A percentile compares a stretch with the other conserved stretches of the same genome.
Evolutionary conservation across 73 alveolate genomes (phyloP).

Genomic region (Stentor coeruleus): DNA sequence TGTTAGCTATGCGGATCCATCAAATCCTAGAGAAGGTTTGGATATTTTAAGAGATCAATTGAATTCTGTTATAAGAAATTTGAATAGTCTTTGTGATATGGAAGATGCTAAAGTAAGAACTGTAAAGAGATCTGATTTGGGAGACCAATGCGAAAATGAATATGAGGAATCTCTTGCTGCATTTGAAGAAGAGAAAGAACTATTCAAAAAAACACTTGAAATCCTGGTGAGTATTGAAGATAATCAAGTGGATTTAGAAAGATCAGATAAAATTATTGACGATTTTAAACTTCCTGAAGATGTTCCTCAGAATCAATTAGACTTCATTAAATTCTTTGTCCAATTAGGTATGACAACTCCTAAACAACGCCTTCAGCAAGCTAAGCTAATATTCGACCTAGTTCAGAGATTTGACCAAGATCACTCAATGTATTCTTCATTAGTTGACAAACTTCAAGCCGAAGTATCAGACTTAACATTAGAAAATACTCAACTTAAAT

Average conservation of each 20-base stretch:
- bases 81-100: neutral
- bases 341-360: neutral
- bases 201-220: neutral
- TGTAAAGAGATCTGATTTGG: neutral
- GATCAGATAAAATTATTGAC: neutral
- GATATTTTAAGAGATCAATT: constrained; percentile 5
- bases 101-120: constrained; percentile 8
- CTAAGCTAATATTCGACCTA: neutral
- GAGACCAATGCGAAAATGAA: neutral
- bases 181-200: neutral
- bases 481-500: neutral
- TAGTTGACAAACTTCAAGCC: neutral
- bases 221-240: neutral
- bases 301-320: neutral
- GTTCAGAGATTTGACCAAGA: neutral
- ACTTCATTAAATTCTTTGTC: neutral
- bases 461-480: neutral
- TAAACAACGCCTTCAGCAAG: neutral
- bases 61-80: neutral
- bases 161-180: neutral
- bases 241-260: neutral
- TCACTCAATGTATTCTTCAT: neutral
- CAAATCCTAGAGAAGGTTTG: constrained; percentile 20
- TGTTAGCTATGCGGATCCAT: constrained; percentile 12
- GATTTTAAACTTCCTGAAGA: neutral